Evolutionary conservation across 1,284 basidiomycete species (phyloP).

Genomic region (Ceratobasidium sp.): DNA sequence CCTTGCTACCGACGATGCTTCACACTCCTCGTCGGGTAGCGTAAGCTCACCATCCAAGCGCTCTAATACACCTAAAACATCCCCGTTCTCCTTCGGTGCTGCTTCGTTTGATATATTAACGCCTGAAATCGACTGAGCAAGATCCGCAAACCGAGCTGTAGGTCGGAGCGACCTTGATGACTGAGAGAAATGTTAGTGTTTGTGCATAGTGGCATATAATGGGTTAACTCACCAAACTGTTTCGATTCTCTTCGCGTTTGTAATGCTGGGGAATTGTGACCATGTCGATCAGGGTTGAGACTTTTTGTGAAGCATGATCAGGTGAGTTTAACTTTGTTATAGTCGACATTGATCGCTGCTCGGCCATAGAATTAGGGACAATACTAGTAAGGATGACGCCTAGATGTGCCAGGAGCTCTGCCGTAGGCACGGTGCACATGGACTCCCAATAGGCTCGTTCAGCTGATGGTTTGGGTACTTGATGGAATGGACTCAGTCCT

Average conservation of each 20-base stretch:
- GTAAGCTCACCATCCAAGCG: not conserved
- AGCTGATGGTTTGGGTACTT: not conserved
- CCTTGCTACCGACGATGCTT: not conserved
- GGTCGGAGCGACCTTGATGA: not conserved
- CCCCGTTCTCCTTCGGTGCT: not conserved
- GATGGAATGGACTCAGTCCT: slow-evolving; percentile 4
- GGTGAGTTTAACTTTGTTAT: slow-evolving; percentile 16
- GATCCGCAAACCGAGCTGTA: slow-evolving; percentile 2
- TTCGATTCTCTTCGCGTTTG: not conserved
- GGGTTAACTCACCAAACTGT: not conserved
- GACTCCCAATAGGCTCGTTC: not conserved
- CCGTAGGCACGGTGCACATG: not conserved
- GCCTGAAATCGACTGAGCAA: not conserved
- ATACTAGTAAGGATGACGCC: slow-evolving; percentile 6
- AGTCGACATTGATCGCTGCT: slow-evolving; percentile 3
- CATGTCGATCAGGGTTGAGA: slow-evolving; percentile 30
- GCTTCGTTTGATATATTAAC: too few species aligned
- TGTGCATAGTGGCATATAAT: not conserved
- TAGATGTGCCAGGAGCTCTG: slow-evolving; percentile 2
- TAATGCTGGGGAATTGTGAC: slow-evolving; percentile 15
- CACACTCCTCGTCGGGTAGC: not conserved
- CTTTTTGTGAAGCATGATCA: slow-evolving; percentile 7
- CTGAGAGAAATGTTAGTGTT: not conserved
- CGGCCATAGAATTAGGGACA: slow-evolving; percentile 16
- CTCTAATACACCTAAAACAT: not conserved